Conservation (phyloP, 805 yeast genomes). For the Pichia exigua region DNA sequence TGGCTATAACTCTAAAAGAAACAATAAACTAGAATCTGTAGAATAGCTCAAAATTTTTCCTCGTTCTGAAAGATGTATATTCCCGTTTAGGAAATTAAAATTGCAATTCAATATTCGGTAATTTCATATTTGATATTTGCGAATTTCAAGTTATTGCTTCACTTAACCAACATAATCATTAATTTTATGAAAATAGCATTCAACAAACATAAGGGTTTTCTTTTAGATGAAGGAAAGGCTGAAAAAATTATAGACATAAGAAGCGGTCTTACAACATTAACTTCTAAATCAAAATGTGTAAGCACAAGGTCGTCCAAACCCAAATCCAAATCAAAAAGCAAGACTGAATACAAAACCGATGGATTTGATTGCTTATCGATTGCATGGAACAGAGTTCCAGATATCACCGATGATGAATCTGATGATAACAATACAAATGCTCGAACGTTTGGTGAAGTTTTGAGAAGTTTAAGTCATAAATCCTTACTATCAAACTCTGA, state of each 20-base stretch:
- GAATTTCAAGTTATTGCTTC: too few relatives aligned
- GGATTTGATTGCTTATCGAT: constrained; percentile 11
- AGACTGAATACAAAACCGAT: background rate
- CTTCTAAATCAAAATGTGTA: background rate
- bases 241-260: background rate
- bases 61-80: background rate
- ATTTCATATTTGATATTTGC: too few relatives aligned
- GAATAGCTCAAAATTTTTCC: background rate
- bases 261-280: background rate
- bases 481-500: background rate
- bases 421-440: background rate
- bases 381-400: background rate
- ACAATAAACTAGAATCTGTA: too few relatives aligned
- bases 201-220: constrained; percentile 4
- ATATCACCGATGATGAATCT: background rate
- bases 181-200: constrained; percentile 2
- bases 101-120: background rate
- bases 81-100: background rate
- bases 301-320: background rate
- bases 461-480: background rate
- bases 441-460: background rate
- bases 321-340: background rate
- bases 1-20: background rate
- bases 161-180: background rate
- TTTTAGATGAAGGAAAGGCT: background rate